These are phyloP conservation scores for Phaeosphaeriaceae sp. DNA, from an alignment of 2,329 filamentous ascomycete genomes.

Conservation along the genomic window DNA sequence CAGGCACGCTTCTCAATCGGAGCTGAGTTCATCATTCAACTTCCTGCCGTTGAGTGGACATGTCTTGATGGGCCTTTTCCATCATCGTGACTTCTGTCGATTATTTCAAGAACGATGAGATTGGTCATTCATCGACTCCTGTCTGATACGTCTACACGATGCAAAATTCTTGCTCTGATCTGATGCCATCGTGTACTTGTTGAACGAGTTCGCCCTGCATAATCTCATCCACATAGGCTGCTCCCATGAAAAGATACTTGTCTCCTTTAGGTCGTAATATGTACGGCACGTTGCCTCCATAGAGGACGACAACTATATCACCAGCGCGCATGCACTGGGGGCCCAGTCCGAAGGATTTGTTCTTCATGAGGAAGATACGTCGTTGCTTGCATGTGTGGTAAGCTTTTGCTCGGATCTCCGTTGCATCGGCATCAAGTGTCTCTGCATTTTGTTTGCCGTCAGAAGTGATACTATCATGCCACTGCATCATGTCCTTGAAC, in stretches of 20 bases:
- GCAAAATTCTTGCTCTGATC: conserved; percentile 8
- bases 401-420: background rate
- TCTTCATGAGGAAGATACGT: conserved; percentile 3
- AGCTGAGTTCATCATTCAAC: no score
- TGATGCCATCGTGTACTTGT: background rate
- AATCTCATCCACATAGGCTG: conserved; percentile 12
- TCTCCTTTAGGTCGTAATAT: conserved; percentile 3
- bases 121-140: no score
- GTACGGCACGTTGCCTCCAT: conserved; percentile 3
- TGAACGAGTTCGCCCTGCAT: conserved; percentile 5
- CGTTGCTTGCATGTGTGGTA: background rate
- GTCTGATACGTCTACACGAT: background rate
- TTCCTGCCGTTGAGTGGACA: no score
- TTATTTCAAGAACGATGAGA: no score
- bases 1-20: no score
- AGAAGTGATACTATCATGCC: background rate
- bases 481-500: background rate
- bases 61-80: no score
- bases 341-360: conserved; percentile 6
- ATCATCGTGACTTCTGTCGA: no score
- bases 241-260: conserved; percentile 8
- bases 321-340: conserved; percentile 11
- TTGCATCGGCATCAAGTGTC: background rate
- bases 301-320: conserved; percentile 12
- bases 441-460: background rate